A percentile compares a stretch with the other conserved stretches of the same genome.
Conservation (phyloP, 176 grass and related monocot species). For the Oryza meyeriana region DNA sequence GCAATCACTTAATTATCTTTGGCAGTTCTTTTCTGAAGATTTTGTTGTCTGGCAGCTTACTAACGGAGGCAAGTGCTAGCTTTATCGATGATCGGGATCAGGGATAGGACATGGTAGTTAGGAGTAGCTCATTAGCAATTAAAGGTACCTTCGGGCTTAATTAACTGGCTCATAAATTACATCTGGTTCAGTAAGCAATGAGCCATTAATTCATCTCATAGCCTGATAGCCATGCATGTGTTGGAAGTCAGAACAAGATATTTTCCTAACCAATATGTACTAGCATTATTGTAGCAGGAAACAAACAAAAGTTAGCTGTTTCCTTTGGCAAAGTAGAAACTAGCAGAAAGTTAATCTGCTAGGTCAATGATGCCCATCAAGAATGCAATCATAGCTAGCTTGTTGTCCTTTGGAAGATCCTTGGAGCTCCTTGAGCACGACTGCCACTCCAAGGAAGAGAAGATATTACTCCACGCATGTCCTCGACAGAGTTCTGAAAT, state of each 20-base stretch:
- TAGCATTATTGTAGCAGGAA: too few relatives aligned
- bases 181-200: background rate
- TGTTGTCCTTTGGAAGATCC: background rate
- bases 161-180: background rate
- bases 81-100: too few relatives aligned
- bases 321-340: background rate
- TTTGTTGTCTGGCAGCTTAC: too few relatives aligned
- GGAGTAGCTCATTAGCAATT: too few relatives aligned
- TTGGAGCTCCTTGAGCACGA: background rate
- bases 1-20: background rate
- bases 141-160: too few relatives aligned
- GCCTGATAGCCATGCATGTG: background rate
- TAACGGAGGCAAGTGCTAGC: too few relatives aligned
- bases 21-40: too few relatives aligned
- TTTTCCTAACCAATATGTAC: slow-evolving; percentile 1
- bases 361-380: background rate
- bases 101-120: too few relatives aligned
- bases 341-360: background rate
- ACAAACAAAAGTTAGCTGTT: background rate
- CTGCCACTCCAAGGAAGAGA: background rate
- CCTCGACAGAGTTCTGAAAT: background rate
- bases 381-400: background rate
- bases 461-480: too few relatives aligned
- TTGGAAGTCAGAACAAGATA: background rate
- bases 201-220: background rate